These are phyloP conservation scores for Hyphopichia fennica DNA, from an alignment of 1,139 yeast species.

Conservation along the genomic window DNA sequence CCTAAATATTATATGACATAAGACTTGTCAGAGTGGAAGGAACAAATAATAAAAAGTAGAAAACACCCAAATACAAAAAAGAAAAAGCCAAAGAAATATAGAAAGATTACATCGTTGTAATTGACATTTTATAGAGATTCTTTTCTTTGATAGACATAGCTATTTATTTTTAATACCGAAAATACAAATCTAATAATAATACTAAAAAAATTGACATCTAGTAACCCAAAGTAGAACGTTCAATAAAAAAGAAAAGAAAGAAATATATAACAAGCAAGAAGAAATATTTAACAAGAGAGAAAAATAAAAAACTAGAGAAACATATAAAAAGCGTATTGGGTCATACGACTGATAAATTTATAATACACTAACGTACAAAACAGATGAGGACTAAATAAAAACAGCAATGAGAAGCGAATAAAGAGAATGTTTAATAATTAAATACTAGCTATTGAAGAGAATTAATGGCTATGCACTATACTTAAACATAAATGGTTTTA, in stretches of 20 bases:
- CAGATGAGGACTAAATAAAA: neutral
- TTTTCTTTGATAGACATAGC: neutral
- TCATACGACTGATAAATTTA: too few relatives aligned
- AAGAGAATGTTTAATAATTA: neutral
- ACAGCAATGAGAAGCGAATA: neutral
- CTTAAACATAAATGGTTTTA: neutral
- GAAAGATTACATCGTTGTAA: too few relatives aligned
- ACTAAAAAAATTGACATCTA: neutral
- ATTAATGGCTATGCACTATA: neutral
- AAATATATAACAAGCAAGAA: neutral
- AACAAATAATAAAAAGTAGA: neutral
- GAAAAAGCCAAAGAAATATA: neutral
- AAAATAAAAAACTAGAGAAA: too few relatives aligned
- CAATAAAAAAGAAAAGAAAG: neutral
- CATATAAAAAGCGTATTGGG: too few relatives aligned
- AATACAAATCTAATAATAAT: neutral
- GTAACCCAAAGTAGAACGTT: neutral
- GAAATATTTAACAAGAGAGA: too few relatives aligned
- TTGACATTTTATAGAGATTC: neutral
- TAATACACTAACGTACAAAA: neutral
- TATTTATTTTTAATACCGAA: neutral
- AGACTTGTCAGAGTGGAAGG: too few relatives aligned
- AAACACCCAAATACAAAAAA: neutral
- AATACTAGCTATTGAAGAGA: neutral
- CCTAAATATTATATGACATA: constrained; percentile 86